Evolutionary conservation across 2,329 filamentous ascomycete genomes (phyloP), one percentile per base, ranked within the genome.

Genomic region (Aspergillus fumigatus): DNA sequence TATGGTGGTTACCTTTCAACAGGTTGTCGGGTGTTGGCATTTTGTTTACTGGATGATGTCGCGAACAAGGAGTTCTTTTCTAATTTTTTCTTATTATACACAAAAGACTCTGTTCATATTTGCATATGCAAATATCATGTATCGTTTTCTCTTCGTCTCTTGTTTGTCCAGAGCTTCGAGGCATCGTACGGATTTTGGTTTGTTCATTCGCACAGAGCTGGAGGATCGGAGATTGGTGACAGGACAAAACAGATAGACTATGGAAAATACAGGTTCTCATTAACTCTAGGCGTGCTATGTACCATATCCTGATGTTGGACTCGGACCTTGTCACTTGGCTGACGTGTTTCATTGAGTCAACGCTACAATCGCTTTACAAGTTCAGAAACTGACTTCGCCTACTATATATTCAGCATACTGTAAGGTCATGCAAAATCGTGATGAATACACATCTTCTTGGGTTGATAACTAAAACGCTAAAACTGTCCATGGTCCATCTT

Each of bases 1-100:
- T 74, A 61, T 62, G 68, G 70, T 54, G 63, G 65, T 62, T 62
- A 72, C 72, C 72, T 74, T 70, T 75, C 72, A 75, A 75, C 72
- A 75, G 71, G 72, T 72, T 65, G 59, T 61, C 64, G 60, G 59
- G 62, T 61, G 56, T 61, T 62, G 57, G 60, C 61, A 50, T 62
- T 62, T 62, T 50, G 55, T 57, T 60, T 26, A 56, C 43, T 51
- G 19, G 32, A 21, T 25, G 32, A 43, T 45, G 48, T 19, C 19
- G 25, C 35, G 23, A 40, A 47, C 55, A 29, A 25, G 29, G 49
- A 19, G 25, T 61, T 56, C 60, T 54, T 52, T 48, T n/a, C n/a
- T n/a, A n/a, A n/a, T n/a, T 55, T 54, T 59, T 55, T 59, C 25
- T 60, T 56, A 55, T 60, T 59, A 54, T 61, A 54, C 40, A 35